Evolutionary conservation across 768 basidiomycete genomes (phyloP), one percentile per base, ranked within the genome.

Genomic region (Rhodotorula paludigena): DNA sequence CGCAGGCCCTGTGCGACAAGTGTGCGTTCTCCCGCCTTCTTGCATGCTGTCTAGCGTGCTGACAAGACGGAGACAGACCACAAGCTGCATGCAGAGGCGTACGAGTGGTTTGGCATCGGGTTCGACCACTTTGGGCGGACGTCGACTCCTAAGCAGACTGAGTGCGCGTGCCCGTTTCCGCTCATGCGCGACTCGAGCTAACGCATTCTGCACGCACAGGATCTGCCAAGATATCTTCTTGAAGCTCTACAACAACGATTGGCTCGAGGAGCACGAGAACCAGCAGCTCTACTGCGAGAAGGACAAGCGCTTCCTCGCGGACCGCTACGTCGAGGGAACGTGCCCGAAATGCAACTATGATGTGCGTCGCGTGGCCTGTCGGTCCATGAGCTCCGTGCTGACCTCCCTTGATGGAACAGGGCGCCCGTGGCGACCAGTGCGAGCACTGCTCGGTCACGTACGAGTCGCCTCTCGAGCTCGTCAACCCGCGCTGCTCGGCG

Each of bases 51-150:
- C 36, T 20, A 5, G 1, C 6, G 36, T 38, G 36, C 47, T 45
- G 32, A 54, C 30, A 2, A 11, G 35, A 2, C 16, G 20, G 20
- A 62, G 73, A 92, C 93, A 80, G 97, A 97, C 78, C 81, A 93
- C 75, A 82, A 83, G 25, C 81, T 97, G 23, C 96, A 98, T 72
- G 86, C 85, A 70, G 90, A 91, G 72, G 91, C 92, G 10, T 99
- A 98, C 80, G 83, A 90, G 75, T 98, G 96, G 96, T 99, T 98
- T 80, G 89, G 97, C 69, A 90, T 99, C 56, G 88, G 88, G 33
- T 99, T 98, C 72, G 96, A 99, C 77, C 85, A 89, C 78, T 99
- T 97, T 78, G 94, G 96, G 6, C 85, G 96, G 45, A 99, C 96
- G 10, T 92, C 93, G 30, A 90, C 92, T 2, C 86, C 85, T 18